Evolutionary conservation across 192 early-diverging fungal species (phyloP), one percentile per base, ranked within the genome.

Genomic region (Geranomyces variabilis): DNA sequence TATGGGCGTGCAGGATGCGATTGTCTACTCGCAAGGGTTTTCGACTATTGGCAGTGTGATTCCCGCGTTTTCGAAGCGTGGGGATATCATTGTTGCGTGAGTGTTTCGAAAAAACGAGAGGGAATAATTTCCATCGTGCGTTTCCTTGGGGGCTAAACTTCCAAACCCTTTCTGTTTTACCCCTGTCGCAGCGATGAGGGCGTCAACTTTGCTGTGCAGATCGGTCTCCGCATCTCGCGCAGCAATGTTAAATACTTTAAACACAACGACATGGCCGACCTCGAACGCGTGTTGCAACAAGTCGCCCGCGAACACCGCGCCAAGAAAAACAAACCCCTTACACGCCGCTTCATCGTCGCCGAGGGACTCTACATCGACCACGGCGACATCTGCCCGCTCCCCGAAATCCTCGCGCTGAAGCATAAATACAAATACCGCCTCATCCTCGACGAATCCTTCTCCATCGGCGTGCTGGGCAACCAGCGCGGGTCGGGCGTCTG

Each of bases 191-290:
- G 94, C 64, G 96, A 99, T 73, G 93, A 95, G 31, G 92, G 88
- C 48, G 87, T 92, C 69, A 91, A 83, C 73, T 94, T 96, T 84
- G 85, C 94, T 1, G 82, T 96, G 55, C 93, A 96, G 68, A 94
- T 95, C 73, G 95, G 94, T 24, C 84, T 93, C 15, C 86, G 89
- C 69, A 91, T 97, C 48, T 94, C 95, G n/a, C 84, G 96, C 46
- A 93, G 92, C 63, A 91, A 84, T 74, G 87, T 99, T 59, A 88
- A 89, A 69, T 96, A 85, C 82, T 99, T 88, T 77, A 96, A 96
- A 72, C 96, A 99, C 83, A 97, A 99, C 77, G 94, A 99, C 73
- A 92, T 99, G 92, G 83, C 88, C 10, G 95, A 99, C 72, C 79
- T 99, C 21, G 94, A 99, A 76, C 89, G 88, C 48, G 84, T 96